Conservation (phyloP, 306 rosid species). For the cucumber (Cucumis sativus) region Cucumber_9930_V3 NC_026660.2:25538501-25539000, state of each 20-base stretch:
- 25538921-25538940: conserved; percentile 59
- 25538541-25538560: conserved; percentile 53
- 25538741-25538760: background rate
- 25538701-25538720: conserved; percentile 59
- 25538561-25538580: conserved; percentile 20
- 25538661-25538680: conserved; percentile 66
- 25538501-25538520: conserved; percentile 18
- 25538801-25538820: background rate
- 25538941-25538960: conserved; percentile 18
- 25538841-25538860: background rate
- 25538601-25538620: conserved; percentile 57
- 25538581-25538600: conserved; percentile 46
- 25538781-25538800: background rate
- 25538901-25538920: conserved; percentile 10
- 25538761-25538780: background rate
- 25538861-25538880: background rate
- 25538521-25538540: conserved; percentile 67
- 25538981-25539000: background rate
- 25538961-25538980: background rate
- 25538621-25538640: conserved; percentile 54
- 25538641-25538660: conserved; percentile 59
- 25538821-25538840: background rate
- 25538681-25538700: conserved; percentile 63
- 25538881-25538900: background rate
- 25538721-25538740: conserved; percentile 28